These are phyloP conservation scores for Kwoniella shandongensis DNA, from an alignment of 768 basidiomycete species.

Conservation along the genomic window DNA sequence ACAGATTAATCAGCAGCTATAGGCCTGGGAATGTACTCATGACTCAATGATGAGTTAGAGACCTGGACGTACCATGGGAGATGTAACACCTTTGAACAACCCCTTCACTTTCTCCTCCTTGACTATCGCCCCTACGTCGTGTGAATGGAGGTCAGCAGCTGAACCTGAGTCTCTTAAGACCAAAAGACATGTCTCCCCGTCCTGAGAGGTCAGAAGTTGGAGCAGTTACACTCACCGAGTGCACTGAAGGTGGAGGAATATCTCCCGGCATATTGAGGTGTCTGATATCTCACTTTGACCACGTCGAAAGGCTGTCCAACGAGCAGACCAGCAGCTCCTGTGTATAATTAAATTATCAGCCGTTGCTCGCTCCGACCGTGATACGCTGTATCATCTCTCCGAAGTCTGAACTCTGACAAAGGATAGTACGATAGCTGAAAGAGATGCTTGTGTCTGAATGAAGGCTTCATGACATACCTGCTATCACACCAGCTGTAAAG, in stretches of 20 bases:
- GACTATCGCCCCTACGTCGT: constrained; percentile 38
- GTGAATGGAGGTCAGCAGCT: background rate
- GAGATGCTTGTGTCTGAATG: background rate
- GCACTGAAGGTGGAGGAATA: constrained; percentile 48
- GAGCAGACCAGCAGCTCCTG: constrained; percentile 65
- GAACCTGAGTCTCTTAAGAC: too few relatives aligned
- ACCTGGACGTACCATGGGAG: constrained; percentile 72
- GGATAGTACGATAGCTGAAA: too few relatives aligned
- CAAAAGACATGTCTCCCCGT: too few relatives aligned
- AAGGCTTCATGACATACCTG: constrained; percentile 54
- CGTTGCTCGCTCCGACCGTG: background rate
- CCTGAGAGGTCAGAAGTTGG: too few relatives aligned
- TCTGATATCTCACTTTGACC: constrained; percentile 55
- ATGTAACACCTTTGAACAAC: constrained; percentile 57
- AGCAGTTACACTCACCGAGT: constrained; percentile 37
- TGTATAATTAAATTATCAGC: background rate
- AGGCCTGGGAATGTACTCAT: too few relatives aligned
- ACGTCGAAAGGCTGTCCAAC: constrained; percentile 80
- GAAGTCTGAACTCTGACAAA: background rate
- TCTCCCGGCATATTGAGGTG: constrained; percentile 43
- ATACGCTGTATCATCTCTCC: background rate
- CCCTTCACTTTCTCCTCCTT: constrained; percentile 50
- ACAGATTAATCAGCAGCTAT: too few relatives aligned
- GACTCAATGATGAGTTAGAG: too few relatives aligned
- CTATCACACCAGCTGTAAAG: constrained; percentile 74